A percentile compares a stretch with the other conserved stretches of the same genome.
Evolutionary conservation across 768 basidiomycete species (phyloP).

Genomic region (Pholiota molesta): DNA sequence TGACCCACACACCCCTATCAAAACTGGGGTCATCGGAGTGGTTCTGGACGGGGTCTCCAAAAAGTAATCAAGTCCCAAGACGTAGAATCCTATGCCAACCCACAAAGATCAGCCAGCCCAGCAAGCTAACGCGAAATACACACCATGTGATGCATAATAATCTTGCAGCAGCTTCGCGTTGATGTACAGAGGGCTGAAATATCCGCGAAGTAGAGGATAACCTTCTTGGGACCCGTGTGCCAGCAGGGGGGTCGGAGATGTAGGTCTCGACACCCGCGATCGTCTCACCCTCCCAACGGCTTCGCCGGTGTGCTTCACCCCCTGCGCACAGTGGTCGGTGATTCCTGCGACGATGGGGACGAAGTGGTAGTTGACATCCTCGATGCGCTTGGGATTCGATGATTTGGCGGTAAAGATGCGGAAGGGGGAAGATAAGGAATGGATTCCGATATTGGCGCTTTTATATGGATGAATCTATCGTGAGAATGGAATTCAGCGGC

Average conservation of each 20-base stretch:
- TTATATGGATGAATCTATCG: slow-evolving; percentile 10
- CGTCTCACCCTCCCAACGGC: slow-evolving; percentile 42
- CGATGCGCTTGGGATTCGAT: background rate
- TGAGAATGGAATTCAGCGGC: background rate
- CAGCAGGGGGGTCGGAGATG: slow-evolving; percentile 49
- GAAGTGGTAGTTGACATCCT: slow-evolving; percentile 21
- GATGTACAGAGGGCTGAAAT: slow-evolving; percentile 60
- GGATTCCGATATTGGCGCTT: background rate
- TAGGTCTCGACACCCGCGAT: slow-evolving; percentile 55
- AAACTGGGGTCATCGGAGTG: slow-evolving; percentile 39
- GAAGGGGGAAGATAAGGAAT: background rate
- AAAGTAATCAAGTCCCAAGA: slow-evolving; percentile 68
- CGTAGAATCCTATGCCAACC: slow-evolving; percentile 49
- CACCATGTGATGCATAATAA: slow-evolving; percentile 53
- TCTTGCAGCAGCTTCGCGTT: slow-evolving; percentile 66
- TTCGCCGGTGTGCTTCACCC: slow-evolving; percentile 53
- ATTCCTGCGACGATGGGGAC: slow-evolving; percentile 44
- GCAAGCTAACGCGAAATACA: slow-evolving; percentile 47
- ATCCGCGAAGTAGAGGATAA: slow-evolving; percentile 62
- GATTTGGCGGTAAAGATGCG: background rate
- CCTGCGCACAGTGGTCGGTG: slow-evolving; percentile 54
- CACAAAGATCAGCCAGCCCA: background rate
- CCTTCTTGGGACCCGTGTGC: slow-evolving; percentile 36
- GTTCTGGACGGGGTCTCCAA: slow-evolving; percentile 52
- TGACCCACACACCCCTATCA: slow-evolving; percentile 46